These are phyloP conservation scores for Globisporangium megalacanthum DNA, from an alignment of 352 stramenopile genomes.

Conservation along the genomic window DNA sequence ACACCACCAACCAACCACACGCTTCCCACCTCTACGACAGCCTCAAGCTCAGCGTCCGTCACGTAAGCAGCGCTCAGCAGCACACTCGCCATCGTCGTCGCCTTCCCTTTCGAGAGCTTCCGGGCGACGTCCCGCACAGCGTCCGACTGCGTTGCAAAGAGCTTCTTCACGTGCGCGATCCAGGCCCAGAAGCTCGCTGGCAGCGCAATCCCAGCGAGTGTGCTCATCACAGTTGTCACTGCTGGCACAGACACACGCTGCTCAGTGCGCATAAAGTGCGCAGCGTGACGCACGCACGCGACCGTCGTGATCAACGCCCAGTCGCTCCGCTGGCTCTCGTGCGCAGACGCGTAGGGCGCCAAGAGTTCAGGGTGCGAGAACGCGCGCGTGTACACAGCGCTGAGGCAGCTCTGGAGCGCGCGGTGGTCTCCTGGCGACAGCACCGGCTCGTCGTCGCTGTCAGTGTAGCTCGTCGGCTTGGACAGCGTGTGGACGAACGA, in stretches of 20 bases:
- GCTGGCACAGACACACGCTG: slow-evolving; percentile 29
- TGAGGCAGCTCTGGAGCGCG: slow-evolving; percentile 39
- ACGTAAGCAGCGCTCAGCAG: slow-evolving; percentile 43
- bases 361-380: slow-evolving; percentile 21
- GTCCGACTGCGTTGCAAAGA: slow-evolving; percentile 13
- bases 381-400: slow-evolving; percentile 44
- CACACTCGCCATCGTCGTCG: slow-evolving; percentile 33
- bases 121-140: slow-evolving; percentile 21
- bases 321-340: slow-evolving; percentile 17
- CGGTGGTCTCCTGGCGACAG: slow-evolving; percentile 23
- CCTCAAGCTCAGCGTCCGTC: slow-evolving; percentile 28
- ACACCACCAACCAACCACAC: not conserved
- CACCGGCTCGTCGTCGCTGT: slow-evolving; percentile 31
- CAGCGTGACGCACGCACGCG: slow-evolving; percentile 46
- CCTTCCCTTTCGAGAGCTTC: slow-evolving; percentile 26
- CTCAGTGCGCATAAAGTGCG: slow-evolving; percentile 53
- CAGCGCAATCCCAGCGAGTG: slow-evolving; percentile 37
- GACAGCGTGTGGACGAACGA: slow-evolving; percentile 30
- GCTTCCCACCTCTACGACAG: slow-evolving; percentile 37
- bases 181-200: slow-evolving; percentile 40
- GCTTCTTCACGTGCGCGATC: slow-evolving; percentile 38
- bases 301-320: slow-evolving; percentile 20
- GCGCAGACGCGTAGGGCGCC: slow-evolving; percentile 1
- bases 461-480: slow-evolving; percentile 29
- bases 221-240: slow-evolving; percentile 37